Base-by-base conservation (phyloP, 257 asterid species). In the Solanum piurae region DNA sequence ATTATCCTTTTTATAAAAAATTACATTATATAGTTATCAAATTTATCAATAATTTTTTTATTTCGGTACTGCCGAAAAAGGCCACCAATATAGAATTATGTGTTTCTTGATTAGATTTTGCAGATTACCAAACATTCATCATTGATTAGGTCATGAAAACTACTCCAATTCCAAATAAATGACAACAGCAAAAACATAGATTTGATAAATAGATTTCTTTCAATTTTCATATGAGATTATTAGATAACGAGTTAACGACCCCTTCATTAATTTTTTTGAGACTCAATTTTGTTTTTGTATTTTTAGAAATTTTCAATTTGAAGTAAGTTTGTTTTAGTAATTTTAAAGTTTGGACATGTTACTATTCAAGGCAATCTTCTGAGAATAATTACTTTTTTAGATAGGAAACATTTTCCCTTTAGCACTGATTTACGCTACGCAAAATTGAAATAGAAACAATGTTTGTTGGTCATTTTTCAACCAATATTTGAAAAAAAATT, bases 31-130 rank as follows among this genome's bases (percentile, higher is more conserved):
- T 27, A 27, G 0, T 27, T 66, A 25, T n/a, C 3, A 4, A 66
- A 69, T 69, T 69, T 0, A 3, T 31, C 23, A 14, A 1, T 71
- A 31, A 71, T 16, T 0, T 3, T 31, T 71, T 7, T 71, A 0
- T 14, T 14, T 23, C 0, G 1, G 0, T 42, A 4, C 2, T 8
- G 2, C 1, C 2, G 1, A 1, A 5, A 10, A 76, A 76, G 0
- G 1, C 3, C 60, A 23, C 12, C 4, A 7, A 18, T 37, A 75
- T 42, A n/a, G 3, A 42, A 25, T 2, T 40, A 27, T 25, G n/a
- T 16, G 25, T 46, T 27, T 44, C 36, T 71, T 79, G 58, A 79
- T 46, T 77, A 13, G 21, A 12, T 42, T 37, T 42, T 79, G 64
- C 25, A 44, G 68, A 27, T 80, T 49, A 80, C 85, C 85, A 80